Conservation (phyloP, 805 yeast species). For the Ogataea paraovalis region DNA sequence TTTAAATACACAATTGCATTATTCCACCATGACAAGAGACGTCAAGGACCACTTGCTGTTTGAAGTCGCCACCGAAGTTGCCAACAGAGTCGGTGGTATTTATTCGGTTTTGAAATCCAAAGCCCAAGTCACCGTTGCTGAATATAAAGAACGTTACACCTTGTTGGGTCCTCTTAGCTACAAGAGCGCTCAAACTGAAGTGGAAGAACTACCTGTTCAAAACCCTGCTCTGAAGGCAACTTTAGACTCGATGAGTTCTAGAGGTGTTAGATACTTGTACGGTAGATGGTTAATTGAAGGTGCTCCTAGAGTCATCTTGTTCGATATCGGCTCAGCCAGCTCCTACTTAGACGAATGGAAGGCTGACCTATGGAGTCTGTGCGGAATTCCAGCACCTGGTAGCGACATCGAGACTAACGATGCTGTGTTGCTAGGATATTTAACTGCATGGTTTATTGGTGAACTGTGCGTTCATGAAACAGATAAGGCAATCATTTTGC, state of each 20-base stretch:
- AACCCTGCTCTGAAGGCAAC: slow-evolving; percentile 51
- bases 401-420: slow-evolving; percentile 87
- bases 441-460: slow-evolving; percentile 96
- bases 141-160: slow-evolving; percentile 82
- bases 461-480: slow-evolving; percentile 83
- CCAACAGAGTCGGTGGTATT: slow-evolving; percentile 96
- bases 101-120: slow-evolving; percentile 94
- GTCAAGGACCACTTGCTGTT: slow-evolving; percentile 82
- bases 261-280: slow-evolving; percentile 81
- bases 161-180: slow-evolving; percentile 83
- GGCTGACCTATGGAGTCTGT: slow-evolving; percentile 82
- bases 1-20: no score
- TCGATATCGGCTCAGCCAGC: slow-evolving; percentile 76
- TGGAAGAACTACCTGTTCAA: slow-evolving; percentile 59
- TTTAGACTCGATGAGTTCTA: slow-evolving; percentile 69
- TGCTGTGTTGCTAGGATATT: slow-evolving; percentile 86
- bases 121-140: slow-evolving; percentile 94
- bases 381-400: slow-evolving; percentile 92
- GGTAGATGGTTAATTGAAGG: slow-evolving; percentile 98
- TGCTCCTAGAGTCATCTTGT: slow-evolving; percentile 87
- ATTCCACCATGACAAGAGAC: slow-evolving; percentile 73
- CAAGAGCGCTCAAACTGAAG: slow-evolving; percentile 71
- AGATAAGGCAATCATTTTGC: slow-evolving; percentile 86
- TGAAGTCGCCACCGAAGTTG: slow-evolving; percentile 96
- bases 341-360: slow-evolving; percentile 86